Evolutionary conservation across 106 monocot genomes (phyloP), one percentile per base, ranked within the genome.

Genomic region (Amphibolis antarctica): DNA sequence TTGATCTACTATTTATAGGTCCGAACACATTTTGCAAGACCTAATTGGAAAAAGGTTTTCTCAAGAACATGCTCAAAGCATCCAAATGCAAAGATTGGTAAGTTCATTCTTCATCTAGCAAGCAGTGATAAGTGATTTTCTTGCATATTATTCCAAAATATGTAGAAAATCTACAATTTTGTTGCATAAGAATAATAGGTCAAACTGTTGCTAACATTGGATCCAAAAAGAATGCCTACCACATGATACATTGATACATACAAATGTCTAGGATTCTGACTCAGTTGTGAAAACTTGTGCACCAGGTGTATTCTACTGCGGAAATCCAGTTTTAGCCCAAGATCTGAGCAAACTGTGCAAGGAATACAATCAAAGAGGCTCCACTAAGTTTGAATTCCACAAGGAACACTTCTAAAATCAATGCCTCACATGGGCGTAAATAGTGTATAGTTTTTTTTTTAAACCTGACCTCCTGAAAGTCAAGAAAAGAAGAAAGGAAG

Each of bases 11-110:
- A 9, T 56, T 55, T 68, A 12, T 61, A 92, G 92, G 88, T 88
- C 9, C 72, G 82, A 14, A 92, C 92, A 12, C 92, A 92, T 74
- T 93, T 93, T 66, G 93, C 89, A 4, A 83, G 83, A 53, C 93
- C 93, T 9, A 83, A 93, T 42, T 93, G 93, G 93, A 93, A 79
- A 79, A 93, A 89, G 66, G 93, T 93, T 4, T 75, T 93, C 24
- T 83, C 93, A 11, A 72, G 77, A 77, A 67, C 77, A 43, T 74
- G 81, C 75, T 79, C 85, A 30, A 89, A 83, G 64, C 93, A 93
- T 64, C 85, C 93, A 44, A 72, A 70, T 69, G 85, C 93, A 10
- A 89, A 75, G 70, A 93, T 93, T 17, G 93, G 93, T 89, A 10
- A 77, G 78, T 59, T 27, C 42, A 11, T 43, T 68, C 18, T 10